A percentile compares a stretch with the other conserved stretches of the same genome.
Conservation (phyloP, 148 eudicot species). For the Linanthus parryae region DNA sequence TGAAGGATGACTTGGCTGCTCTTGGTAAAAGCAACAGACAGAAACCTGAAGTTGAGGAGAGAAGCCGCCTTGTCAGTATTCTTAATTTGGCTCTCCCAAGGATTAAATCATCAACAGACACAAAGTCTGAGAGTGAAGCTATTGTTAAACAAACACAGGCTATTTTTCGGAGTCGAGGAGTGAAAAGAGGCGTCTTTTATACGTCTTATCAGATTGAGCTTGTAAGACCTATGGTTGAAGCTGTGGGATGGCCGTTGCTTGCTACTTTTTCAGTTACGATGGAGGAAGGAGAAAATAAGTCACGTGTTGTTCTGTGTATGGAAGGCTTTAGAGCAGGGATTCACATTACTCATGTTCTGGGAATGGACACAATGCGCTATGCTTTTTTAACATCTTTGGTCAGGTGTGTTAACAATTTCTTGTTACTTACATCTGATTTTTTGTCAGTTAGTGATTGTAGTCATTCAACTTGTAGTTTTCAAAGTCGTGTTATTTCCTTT, state of each 20-base stretch:
- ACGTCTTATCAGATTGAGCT: slow-evolving; percentile 81
- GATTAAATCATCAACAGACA: slow-evolving; percentile 45
- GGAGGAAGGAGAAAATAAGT: slow-evolving; percentile 96
- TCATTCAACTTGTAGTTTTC: background rate
- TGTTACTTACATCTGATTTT: too few species aligned
- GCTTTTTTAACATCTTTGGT: slow-evolving; percentile 87
- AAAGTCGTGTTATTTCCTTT: background rate
- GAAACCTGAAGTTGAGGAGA: slow-evolving; percentile 82
- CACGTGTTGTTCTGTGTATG: slow-evolving; percentile 84
- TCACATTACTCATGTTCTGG: slow-evolving; percentile 83
- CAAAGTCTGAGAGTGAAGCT: slow-evolving; percentile 79
- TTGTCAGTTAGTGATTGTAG: background rate
- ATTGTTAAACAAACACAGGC: slow-evolving; percentile 84
- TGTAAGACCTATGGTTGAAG: slow-evolving; percentile 93
- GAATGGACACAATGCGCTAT: slow-evolving; percentile 99
- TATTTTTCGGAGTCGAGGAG: slow-evolving; percentile 62
- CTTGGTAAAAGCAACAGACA: slow-evolving; percentile 55
- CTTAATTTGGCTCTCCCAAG: slow-evolving; percentile 92
- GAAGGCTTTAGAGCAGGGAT: slow-evolving; percentile 96
- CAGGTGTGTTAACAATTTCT: too few species aligned
- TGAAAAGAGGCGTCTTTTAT: slow-evolving; percentile 81
- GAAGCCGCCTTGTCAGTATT: slow-evolving; percentile 84
- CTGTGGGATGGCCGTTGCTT: slow-evolving; percentile 97
- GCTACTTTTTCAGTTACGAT: slow-evolving; percentile 96
- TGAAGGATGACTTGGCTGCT: slow-evolving; percentile 70